Conservation (phyloP, 768 basidiomycete genomes). For the Hypsizygus marmoreus region DNA sequence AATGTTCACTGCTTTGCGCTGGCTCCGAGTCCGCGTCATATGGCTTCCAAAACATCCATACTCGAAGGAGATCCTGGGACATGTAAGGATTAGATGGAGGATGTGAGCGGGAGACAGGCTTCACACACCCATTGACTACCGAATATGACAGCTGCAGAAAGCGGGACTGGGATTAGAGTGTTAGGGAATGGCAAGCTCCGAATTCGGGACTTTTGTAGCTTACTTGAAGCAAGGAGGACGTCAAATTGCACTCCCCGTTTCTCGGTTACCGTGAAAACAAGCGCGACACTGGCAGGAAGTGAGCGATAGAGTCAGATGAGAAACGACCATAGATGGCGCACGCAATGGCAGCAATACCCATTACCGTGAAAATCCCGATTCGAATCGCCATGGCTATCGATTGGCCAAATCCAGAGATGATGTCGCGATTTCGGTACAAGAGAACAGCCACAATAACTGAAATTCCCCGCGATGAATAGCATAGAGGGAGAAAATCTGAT, state of each 20-base stretch:
- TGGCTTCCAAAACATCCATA: constrained; percentile 12
- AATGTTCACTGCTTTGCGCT: constrained; percentile 6
- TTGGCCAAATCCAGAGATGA: constrained; percentile 24
- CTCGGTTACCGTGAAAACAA: constrained; percentile 25
- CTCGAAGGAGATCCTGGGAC: constrained; percentile 11
- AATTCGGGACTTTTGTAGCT: background rate
- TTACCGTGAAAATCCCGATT: constrained; percentile 27
- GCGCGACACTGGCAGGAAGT: constrained; percentile 21
- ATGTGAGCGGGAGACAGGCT: background rate
- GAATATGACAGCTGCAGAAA: constrained; percentile 26
- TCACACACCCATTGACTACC: constrained; percentile 24
- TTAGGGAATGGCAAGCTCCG: background rate
- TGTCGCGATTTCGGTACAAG: constrained; percentile 26
- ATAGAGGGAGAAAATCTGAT: background rate
- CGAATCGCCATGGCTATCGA: constrained; percentile 30
- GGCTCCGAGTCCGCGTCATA: background rate
- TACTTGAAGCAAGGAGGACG: constrained; percentile 28
- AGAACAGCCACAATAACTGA: constrained; percentile 24
- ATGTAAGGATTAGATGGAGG: background rate
- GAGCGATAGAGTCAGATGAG: background rate
- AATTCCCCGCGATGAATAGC: background rate
- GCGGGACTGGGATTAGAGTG: constrained; percentile 21
- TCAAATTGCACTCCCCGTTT: constrained; percentile 29
- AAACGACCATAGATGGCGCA: constrained; percentile 1
- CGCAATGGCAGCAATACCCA: constrained; percentile 20